A percentile compares a stretch with the other conserved stretches of the same genome.
Evolutionary conservation across 163 green algal species (phyloP).

Genomic region (Scenedesmus sp.): DNA sequence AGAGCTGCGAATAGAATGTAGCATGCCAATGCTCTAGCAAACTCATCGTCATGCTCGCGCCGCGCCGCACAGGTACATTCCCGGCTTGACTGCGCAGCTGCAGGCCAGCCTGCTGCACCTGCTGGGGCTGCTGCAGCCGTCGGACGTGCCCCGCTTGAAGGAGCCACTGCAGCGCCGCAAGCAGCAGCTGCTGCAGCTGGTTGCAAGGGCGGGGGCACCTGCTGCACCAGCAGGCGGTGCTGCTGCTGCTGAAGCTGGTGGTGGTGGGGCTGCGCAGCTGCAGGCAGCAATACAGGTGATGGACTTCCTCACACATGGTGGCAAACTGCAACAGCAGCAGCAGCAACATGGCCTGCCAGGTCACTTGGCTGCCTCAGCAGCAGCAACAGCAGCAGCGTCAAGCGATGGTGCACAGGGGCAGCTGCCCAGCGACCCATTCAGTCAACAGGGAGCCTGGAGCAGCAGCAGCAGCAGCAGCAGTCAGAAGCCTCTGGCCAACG

Average conservation of each 20-base stretch:
- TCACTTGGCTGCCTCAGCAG: not conserved
- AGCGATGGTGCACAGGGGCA: not conserved
- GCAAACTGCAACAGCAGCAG: not conserved
- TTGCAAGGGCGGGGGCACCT: not conserved
- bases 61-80: slow-evolving; percentile 58
- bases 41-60: not conserved
- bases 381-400: not conserved
- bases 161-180: slow-evolving; percentile 19
- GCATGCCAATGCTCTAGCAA: not conserved
- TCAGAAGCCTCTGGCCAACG: not conserved
- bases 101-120: slow-evolving; percentile 69
- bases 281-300: not conserved
- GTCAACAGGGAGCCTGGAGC: not conserved
- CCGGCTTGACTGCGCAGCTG: slow-evolving; percentile 63
- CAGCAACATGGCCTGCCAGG: not conserved
- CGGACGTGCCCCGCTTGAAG: slow-evolving; percentile 12
- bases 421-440: slow-evolving; percentile 20
- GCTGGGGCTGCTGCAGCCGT: slow-evolving; percentile 58
- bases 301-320: not conserved
- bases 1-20: not conserved
- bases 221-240: not conserved
- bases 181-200: slow-evolving; percentile 1
- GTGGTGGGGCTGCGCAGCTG: not conserved
- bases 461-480: not conserved
- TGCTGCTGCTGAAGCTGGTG: not conserved